phyloP scores from a whole-genome alignment of 208 protist species.

The Strigomonas culicis region DNA sequence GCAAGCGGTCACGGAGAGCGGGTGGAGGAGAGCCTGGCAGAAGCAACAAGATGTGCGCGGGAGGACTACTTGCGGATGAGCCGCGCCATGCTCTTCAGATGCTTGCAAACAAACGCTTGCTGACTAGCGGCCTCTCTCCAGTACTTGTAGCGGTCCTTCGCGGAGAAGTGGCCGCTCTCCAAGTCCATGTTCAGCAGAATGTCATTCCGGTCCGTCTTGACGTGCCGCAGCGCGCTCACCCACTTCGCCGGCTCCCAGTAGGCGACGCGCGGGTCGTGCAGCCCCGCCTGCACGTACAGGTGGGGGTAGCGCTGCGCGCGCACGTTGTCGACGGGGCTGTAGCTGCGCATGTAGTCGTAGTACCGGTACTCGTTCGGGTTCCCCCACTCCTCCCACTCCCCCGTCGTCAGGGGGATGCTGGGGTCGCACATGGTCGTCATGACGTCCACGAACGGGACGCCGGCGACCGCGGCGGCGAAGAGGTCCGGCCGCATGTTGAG shows the following conservation, averaged over 20 bases:
- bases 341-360: constrained; percentile 95
- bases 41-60: too few species aligned
- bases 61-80: constrained; percentile 33
- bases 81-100: constrained; percentile 62
- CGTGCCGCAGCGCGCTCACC: constrained; percentile 76
- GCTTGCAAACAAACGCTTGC: constrained; percentile 89
- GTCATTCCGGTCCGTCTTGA: constrained; percentile 80
- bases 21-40: too few species aligned
- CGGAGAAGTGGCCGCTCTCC: constrained; percentile 88
- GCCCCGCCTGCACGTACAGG: constrained; percentile 78
- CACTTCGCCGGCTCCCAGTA: constrained; percentile 93
- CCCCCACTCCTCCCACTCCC: constrained; percentile 94
- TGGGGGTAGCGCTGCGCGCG: constrained; percentile 81
- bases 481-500: constrained; percentile 92
- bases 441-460: constrained; percentile 94
- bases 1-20: too few species aligned
- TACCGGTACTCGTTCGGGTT: constrained; percentile 93
- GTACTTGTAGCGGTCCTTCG: constrained; percentile 89
- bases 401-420: constrained; percentile 87
- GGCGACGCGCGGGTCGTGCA: constrained; percentile 88
- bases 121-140: constrained; percentile 84
- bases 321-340: constrained; percentile 92
- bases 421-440: constrained; percentile 94
- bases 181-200: constrained; percentile 89
- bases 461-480: constrained; percentile 75